Conservation (phyloP, 2,329 filamentous ascomycete genomes). For the Fusarium mangiferae region DNA sequence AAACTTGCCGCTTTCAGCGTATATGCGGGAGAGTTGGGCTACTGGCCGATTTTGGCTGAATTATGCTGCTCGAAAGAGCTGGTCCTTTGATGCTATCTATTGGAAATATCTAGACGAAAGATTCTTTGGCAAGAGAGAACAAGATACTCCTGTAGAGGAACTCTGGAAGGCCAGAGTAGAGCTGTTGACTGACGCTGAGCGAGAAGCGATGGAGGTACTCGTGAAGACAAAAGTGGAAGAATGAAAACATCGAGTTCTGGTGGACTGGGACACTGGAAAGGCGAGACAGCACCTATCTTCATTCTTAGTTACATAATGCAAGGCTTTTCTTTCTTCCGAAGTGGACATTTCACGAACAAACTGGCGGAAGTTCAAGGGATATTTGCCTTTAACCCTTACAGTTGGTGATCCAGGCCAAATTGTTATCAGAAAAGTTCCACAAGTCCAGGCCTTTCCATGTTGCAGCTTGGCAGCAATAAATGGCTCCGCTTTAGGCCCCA, state of each 20-base stretch:
- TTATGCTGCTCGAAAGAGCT: background rate
- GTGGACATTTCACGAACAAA: too few relatives aligned
- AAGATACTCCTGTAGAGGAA: fast-evolving
- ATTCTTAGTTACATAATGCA: background rate
- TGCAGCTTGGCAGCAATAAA: too few relatives aligned
- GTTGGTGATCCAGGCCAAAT: too few relatives aligned
- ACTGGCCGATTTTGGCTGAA: background rate
- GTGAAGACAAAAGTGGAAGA: background rate
- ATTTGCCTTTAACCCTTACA: too few relatives aligned
- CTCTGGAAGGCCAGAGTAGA: background rate
- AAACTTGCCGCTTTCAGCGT: slow-evolving; percentile 37
- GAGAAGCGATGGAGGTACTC: background rate
- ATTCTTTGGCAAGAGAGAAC: background rate
- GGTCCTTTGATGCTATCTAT: background rate
- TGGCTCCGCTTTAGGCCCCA: too few relatives aligned
- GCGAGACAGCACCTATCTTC: background rate
- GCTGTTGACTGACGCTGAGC: fast-evolving
- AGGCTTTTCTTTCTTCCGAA: too few relatives aligned
- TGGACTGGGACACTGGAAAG: background rate
- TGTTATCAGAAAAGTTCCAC: too few relatives aligned
- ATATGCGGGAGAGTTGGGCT: slow-evolving; percentile 43
- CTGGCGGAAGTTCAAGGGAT: too few relatives aligned
- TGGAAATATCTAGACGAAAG: background rate
- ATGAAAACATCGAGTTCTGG: background rate
- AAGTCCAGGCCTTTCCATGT: too few relatives aligned